phyloP scores from a whole-genome alignment of 768 basidiomycete species.

The Pleurotus platypus region DNA sequence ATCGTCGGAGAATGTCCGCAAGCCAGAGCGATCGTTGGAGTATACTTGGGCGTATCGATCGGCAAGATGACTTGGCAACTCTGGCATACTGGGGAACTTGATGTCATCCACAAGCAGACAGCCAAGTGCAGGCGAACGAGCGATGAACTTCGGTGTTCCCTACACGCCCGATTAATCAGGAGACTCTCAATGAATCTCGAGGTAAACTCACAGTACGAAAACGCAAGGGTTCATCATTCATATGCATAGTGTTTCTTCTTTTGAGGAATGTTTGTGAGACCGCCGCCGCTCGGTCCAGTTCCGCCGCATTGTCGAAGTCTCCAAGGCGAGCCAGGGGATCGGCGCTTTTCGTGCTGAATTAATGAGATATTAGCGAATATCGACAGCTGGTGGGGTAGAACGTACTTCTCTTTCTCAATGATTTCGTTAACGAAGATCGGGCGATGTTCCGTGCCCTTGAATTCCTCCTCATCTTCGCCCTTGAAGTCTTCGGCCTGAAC shows the following conservation, averaged over 20 bases:
- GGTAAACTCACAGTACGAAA: background rate
- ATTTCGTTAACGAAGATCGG: conserved; percentile 3
- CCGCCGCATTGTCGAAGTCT: too few species aligned
- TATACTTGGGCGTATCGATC: background rate
- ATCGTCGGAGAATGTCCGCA: too few species aligned
- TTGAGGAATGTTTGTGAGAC: too few species aligned
- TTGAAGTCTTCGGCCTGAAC: too few species aligned
- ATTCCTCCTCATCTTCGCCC: too few species aligned
- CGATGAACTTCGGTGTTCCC: background rate
- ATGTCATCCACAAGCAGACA: background rate
- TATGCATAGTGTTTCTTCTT: background rate
- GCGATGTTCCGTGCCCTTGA: background rate
- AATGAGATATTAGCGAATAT: background rate
- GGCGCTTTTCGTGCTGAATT: too few species aligned
- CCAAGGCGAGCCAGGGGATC: too few species aligned
- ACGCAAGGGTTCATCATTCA: background rate
- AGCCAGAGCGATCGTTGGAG: too few species aligned
- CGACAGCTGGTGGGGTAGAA: background rate
- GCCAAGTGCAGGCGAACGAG: conserved; percentile 4
- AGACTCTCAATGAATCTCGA: too few species aligned
- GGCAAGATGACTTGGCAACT: background rate
- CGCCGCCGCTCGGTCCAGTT: too few species aligned
- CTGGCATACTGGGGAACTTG: background rate
- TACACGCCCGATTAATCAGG: too few species aligned
- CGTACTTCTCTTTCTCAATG: background rate